These are phyloP conservation scores for Calonectria montana DNA, from an alignment of 2,329 filamentous ascomycete species.

Conservation along the genomic window DNA sequence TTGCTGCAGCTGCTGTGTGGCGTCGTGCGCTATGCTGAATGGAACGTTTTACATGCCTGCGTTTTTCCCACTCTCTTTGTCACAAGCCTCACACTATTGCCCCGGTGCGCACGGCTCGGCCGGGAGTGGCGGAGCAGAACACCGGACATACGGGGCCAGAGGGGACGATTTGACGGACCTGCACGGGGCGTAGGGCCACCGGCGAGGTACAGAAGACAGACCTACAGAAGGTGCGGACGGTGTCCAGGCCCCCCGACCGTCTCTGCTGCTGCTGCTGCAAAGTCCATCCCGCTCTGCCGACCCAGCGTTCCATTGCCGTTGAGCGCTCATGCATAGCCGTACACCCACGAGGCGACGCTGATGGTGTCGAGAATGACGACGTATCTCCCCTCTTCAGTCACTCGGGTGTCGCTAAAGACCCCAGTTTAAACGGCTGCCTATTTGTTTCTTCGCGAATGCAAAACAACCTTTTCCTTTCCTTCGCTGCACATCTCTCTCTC, in stretches of 20 bases:
- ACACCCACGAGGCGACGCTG: neutral
- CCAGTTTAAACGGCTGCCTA: constrained; percentile 9
- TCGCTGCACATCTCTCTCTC: too few species aligned
- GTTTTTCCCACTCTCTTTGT: neutral
- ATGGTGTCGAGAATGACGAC: neutral
- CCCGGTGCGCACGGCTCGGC: constrained; percentile 26
- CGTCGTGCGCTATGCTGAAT: neutral
- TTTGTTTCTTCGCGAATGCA: neutral
- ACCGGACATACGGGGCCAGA: neutral
- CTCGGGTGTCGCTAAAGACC: neutral
- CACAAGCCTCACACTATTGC: constrained; percentile 11
- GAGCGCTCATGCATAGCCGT: neutral
- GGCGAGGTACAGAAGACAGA: neutral
- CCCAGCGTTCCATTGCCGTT: constrained; percentile 3
- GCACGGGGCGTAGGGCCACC: neutral
- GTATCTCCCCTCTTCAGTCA: neutral
- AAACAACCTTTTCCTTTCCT: neutral
- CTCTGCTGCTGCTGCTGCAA: neutral
- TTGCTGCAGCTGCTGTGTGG: neutral
- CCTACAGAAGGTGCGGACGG: neutral
- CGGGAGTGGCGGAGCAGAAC: constrained; percentile 38
- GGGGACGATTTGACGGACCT: neutral
- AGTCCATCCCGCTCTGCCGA: neutral
- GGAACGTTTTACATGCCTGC: neutral
- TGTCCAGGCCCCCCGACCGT: neutral